phyloP scores from a whole-genome alignment of 495 filamentous ascomycete genomes.

The Chaetomium cochliodes region DNA sequence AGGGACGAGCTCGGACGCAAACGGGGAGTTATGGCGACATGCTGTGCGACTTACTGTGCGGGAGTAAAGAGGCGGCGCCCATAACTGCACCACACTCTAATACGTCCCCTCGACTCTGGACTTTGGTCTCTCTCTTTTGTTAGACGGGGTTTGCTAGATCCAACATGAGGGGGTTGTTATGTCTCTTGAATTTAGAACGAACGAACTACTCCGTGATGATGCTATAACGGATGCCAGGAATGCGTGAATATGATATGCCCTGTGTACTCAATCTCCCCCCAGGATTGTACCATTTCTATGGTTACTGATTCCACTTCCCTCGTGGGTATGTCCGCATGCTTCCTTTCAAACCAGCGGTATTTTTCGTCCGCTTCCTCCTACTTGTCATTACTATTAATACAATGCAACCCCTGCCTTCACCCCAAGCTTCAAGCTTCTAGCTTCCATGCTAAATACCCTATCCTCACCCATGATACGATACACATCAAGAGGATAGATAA shows the following conservation, averaged over 20 bases:
- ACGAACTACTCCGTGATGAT: not conserved
- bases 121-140: slow-evolving; percentile 11
- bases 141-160: not conserved
- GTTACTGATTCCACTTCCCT: not conserved
- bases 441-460: not conserved
- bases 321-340: not conserved
- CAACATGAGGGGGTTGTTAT: not conserved
- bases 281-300: not conserved
- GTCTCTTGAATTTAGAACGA: not conserved
- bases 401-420: not conserved
- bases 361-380: not conserved
- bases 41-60: not conserved
- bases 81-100: not conserved
- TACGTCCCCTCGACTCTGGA: slow-evolving; percentile 9
- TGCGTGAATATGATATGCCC: not conserved
- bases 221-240: too few relatives aligned
- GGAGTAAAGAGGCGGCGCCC: not conserved
- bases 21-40: not conserved
- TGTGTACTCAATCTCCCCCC: not conserved
- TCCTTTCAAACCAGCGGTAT: not conserved
- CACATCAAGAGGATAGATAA: not conserved
- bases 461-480: not conserved
- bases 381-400: slow-evolving; percentile 7
- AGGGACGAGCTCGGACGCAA: not conserved
- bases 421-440: too few relatives aligned